Conservation (phyloP, 257 asterid genomes). For the Leonotis leonurus region DNA sequence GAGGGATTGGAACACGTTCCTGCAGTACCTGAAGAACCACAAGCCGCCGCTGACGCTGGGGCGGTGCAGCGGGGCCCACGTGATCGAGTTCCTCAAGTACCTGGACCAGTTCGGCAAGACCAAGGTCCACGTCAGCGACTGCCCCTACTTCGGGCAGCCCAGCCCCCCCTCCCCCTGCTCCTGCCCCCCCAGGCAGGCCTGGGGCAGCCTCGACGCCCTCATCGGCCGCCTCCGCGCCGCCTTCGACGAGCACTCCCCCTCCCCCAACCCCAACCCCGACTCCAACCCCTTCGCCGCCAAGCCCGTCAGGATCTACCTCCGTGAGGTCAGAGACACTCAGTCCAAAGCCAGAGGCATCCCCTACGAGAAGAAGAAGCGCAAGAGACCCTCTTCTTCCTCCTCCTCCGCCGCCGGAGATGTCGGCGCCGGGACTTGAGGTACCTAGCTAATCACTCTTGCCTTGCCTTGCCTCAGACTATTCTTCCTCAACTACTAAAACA, state of each 20-base stretch:
- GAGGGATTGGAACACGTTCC: conserved; percentile 43
- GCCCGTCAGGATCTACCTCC: conserved; percentile 36
- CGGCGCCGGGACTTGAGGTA: conserved; percentile 25
- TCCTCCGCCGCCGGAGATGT: background rate
- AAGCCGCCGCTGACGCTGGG: conserved; percentile 39
- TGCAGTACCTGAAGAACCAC: conserved; percentile 35
- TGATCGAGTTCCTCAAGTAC: conserved; percentile 42
- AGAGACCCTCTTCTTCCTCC: conserved; percentile 14
- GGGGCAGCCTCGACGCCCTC: conserved; percentile 47
- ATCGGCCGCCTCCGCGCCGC: conserved; percentile 48
- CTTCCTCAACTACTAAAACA: too few relatives aligned
- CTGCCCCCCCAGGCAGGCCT: conserved; percentile 36
- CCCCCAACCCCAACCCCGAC: conserved; percentile 29
- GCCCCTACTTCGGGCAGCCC: conserved; percentile 45
- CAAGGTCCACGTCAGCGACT: conserved; percentile 32
- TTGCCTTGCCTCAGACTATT: too few relatives aligned
- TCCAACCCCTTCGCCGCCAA: conserved; percentile 40
- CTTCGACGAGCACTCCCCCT: conserved; percentile 40
- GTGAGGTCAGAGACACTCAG: conserved; percentile 38
- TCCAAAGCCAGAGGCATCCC: conserved; percentile 40
- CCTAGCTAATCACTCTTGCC: too few relatives aligned
- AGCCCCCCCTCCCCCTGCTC: conserved; percentile 33
- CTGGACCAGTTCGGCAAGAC: conserved; percentile 47
- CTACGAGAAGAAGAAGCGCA: conserved; percentile 39
- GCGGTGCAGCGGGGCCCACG: conserved; percentile 45